Base-by-base conservation (phyloP, 208 protist species). In the Leishmania tropica region DNA sequence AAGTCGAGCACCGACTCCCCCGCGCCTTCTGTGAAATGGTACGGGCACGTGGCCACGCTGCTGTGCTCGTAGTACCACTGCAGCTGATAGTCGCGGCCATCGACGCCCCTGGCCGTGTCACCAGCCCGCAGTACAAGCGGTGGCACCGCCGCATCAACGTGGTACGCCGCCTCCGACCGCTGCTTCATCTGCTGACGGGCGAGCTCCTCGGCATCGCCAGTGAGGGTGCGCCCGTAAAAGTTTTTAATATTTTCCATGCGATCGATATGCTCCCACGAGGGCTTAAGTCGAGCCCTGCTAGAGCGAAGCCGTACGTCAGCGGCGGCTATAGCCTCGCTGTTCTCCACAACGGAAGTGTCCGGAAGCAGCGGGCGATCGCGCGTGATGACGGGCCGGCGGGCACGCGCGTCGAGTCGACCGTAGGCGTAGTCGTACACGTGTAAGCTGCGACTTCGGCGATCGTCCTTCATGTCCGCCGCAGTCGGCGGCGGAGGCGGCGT, bases 31-130 rank as follows among this genome's bases (percentile, higher is more conserved):
- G 93, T 88, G 75, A 96, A 92, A 53, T 94, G 87, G 67, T 74
- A 91, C 21, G 93, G 90, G n/a, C 91, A 85, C 35, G 86, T 92
- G 56, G 89, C 81, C 53, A 93, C 80, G 75, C 87, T 92, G 51
- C 81, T 76, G 45, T 90, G 89, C 37, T 48, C 42, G 78, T 92
- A 92, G 81, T 91, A 92, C 81, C 85, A 90, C 70, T 89, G 88
- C 65, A 89, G 75, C 70, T 89, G 83, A 53, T 85, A 84, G 11
- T 68, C 42, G 17, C 48, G 65, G 28, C 83, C 88, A 54, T 90
- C 83, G 2, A 40, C 35, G 40, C 87, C 87, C 13, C 15, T 28
- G 3, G 79, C 85, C 42, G 86, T 80, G 70, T 91, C 83, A 35
- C 85, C 84, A 6, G 88, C 89, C 10, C 80, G 85, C 28, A 92